These are phyloP conservation scores for Scopulariopsis brevicaulis DNA, from an alignment of 2,329 filamentous ascomycete genomes.

Conservation along the genomic window DNA sequence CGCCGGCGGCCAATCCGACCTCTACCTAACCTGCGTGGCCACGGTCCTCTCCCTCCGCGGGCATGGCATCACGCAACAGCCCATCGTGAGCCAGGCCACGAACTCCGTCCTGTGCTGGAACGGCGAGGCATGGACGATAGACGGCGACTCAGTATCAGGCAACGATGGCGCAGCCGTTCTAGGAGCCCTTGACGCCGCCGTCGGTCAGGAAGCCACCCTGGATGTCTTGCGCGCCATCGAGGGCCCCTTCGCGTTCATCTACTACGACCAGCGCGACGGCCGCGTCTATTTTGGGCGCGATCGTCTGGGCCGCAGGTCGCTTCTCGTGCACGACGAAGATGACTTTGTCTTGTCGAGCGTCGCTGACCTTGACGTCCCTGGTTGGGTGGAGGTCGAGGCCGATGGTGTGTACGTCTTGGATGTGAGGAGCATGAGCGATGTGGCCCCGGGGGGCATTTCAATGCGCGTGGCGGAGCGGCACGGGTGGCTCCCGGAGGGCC, in stretches of 20 bases:
- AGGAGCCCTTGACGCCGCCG: conserved; percentile 30
- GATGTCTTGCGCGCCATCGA: conserved; percentile 49
- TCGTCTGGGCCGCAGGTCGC: conserved; percentile 73
- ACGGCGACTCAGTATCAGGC: conserved; percentile 42
- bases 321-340: conserved; percentile 44
- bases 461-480: neutral
- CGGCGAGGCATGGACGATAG: conserved; percentile 82
- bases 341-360: conserved; percentile 60
- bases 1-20: conserved; percentile 10
- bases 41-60: conserved; percentile 90
- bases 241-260: conserved; percentile 87
- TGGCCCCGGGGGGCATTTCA: neutral
- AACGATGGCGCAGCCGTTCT: conserved; percentile 74
- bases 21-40: conserved; percentile 56
- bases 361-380: conserved; percentile 35
- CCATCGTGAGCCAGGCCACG: conserved; percentile 42
- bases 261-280: conserved; percentile 47
- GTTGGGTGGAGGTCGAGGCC: conserved; percentile 74
- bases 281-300: conserved; percentile 77
- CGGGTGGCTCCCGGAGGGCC: conserved; percentile 5
- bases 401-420: conserved; percentile 67
- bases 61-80: conserved; percentile 58
- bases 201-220: conserved; percentile 25
- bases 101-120: conserved; percentile 86
- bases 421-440: conserved; percentile 21